phyloP scores from a whole-genome alignment of 1,139 yeast species.

The Scheffersomyces titani region DNA sequence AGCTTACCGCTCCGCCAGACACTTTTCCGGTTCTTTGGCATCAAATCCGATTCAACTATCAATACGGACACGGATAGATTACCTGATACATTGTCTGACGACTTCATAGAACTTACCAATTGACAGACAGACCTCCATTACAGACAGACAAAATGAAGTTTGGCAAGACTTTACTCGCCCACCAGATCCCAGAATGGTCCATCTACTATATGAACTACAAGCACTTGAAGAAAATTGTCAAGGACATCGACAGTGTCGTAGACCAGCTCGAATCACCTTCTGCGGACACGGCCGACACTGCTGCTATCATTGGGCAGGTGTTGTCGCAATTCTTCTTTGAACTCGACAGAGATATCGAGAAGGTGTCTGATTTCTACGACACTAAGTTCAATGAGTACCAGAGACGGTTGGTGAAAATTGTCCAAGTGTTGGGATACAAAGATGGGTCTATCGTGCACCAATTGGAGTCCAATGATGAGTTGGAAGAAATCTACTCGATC shows the following conservation, averaged over 20 bases:
- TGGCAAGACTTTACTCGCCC: constrained; percentile 76
- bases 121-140: not conserved
- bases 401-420: constrained; percentile 59
- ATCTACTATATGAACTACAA: constrained; percentile 83
- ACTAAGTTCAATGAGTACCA: constrained; percentile 72
- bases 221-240: constrained; percentile 77
- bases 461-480: constrained; percentile 56
- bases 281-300: constrained; percentile 2
- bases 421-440: constrained; percentile 31
- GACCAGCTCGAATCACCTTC: constrained; percentile 31
- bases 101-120: not conserved
- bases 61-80: not conserved
- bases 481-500: constrained; percentile 76
- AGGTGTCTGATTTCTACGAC: constrained; percentile 78
- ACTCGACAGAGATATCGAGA: constrained; percentile 79
- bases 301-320: constrained; percentile 29
- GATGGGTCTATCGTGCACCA: constrained; percentile 29
- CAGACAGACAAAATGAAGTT: constrained; percentile 60
- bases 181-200: constrained; percentile 95
- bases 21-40: not conserved
- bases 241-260: constrained; percentile 40
- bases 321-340: constrained; percentile 73
- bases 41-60: not conserved
- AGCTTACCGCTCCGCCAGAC: not conserved
- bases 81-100: not conserved